Percentiles rank a stretch among this genome's conserved stretches.
These are phyloP conservation scores for Cercospora sp. DNA, from an alignment of 2,329 filamentous ascomycete genomes.

Conservation along the genomic window DNA sequence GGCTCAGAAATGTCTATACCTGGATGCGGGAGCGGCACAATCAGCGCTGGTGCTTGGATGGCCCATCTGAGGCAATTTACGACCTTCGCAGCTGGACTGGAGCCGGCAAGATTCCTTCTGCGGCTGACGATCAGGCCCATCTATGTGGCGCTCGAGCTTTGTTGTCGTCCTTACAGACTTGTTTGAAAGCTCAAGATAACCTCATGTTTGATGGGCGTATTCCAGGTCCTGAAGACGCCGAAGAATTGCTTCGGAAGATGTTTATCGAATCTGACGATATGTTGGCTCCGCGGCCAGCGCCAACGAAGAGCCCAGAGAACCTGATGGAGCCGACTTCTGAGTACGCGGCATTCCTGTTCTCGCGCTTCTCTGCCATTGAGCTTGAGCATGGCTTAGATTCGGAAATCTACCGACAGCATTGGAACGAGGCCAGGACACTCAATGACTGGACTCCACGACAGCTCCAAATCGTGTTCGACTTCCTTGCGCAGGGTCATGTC, in stretches of 20 bases:
- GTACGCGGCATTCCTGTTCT: not conserved
- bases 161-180: constrained; percentile 3
- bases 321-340: not conserved
- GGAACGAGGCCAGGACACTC: not conserved
- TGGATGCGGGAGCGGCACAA: not conserved
- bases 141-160: constrained; percentile 10
- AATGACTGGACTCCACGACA: constrained; percentile 3
- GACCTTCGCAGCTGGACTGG: not conserved
- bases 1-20: not conserved
- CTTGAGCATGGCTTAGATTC: not conserved
- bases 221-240: not conserved
- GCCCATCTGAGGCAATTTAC: not conserved
- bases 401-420: not conserved
- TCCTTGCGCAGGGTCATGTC: not conserved
- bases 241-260: constrained; percentile 4
- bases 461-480: constrained; percentile 1
- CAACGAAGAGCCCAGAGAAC: not conserved
- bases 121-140: not conserved
- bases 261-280: not conserved
- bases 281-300: not conserved
- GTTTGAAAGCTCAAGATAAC: not conserved
- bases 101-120: not conserved
- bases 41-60: not conserved
- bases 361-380: not conserved
- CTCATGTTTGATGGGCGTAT: not conserved